Percentiles rank a stretch among this genome's conserved stretches.
Conservation (phyloP, 306 rosid genomes). For the Sindora glabra region DNA sequence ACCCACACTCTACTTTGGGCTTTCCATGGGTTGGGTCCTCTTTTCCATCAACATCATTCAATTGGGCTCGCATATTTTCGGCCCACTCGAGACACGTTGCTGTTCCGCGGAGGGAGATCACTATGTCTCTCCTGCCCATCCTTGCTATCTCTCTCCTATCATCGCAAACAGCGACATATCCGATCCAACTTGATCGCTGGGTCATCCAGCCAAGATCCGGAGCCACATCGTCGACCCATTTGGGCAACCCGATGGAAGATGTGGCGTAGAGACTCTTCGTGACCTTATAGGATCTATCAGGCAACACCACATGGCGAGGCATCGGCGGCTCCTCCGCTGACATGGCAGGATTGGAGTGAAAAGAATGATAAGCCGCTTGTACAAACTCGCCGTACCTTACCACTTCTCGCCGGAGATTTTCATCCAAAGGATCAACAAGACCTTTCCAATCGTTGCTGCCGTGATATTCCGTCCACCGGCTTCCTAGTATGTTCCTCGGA, state of each 20-base stretch:
- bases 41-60: constrained; percentile 3
- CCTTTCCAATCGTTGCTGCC: constrained; percentile 79
- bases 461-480: constrained; percentile 72
- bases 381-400: constrained; percentile 76
- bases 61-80: constrained; percentile 67
- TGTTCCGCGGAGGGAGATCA: constrained; percentile 83
- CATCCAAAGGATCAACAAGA: constrained; percentile 73
- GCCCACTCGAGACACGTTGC: constrained; percentile 97
- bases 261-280: constrained; percentile 90
- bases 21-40: not conserved
- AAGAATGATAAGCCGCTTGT: constrained; percentile 75
- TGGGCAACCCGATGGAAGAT: constrained; percentile 65
- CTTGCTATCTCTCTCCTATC: constrained; percentile 62
- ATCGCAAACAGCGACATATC: constrained; percentile 85
- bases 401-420: constrained; percentile 93
- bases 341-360: constrained; percentile 72
- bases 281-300: constrained; percentile 54
- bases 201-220: constrained; percentile 99
- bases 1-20: constrained; percentile 76
- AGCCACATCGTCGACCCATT: constrained; percentile 69
- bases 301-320: constrained; percentile 37
- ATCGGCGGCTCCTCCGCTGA: constrained; percentile 40
- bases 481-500: constrained; percentile 53
- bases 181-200: constrained; percentile 93
- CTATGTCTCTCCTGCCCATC: constrained; percentile 81